These are phyloP conservation scores for Penicillium hesseltinei DNA, from an alignment of 2,329 filamentous ascomycete genomes.

Conservation along the genomic window DNA sequence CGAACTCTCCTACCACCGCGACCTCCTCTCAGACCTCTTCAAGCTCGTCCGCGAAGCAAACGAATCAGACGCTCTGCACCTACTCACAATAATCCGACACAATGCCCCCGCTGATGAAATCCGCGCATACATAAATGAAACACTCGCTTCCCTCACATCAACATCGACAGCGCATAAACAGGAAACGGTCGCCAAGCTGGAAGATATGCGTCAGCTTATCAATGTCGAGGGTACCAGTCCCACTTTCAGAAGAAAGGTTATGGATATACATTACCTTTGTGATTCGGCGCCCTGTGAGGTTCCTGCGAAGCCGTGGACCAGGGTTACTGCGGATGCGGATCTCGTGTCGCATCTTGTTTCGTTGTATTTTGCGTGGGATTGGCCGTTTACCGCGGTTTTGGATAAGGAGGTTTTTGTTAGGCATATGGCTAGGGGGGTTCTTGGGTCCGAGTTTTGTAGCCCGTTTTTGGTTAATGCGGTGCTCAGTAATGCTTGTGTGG, in stretches of 20 bases:
- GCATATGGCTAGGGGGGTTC: constrained; percentile 33
- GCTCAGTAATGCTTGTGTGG: constrained; percentile 57
- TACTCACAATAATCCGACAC: constrained; percentile 38
- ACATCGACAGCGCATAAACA: constrained; percentile 3
- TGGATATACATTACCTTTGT: constrained; percentile 43
- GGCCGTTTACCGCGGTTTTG: constrained; percentile 79
- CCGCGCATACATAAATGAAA: constrained; percentile 33
- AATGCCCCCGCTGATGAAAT: constrained; percentile 39
- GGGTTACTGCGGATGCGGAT: constrained; percentile 70
- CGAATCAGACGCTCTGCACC: constrained; percentile 25
- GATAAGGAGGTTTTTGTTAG: constrained; percentile 73
- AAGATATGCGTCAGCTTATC: constrained; percentile 30
- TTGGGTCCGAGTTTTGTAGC: constrained; percentile 71
- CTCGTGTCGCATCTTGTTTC: constrained; percentile 79
- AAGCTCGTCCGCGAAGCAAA: constrained; percentile 35
- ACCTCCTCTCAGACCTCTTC: constrained; percentile 40
- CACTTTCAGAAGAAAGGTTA: constrained; percentile 38
- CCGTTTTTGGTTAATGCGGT: constrained; percentile 88
- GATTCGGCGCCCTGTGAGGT: constrained; percentile 36
- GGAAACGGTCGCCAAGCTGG: constrained; percentile 26
- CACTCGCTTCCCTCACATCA: constrained; percentile 12
- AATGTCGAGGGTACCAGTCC: constrained; percentile 33
- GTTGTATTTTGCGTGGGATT: constrained; percentile 94
- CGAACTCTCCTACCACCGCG: constrained; percentile 41
- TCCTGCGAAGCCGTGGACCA: constrained; percentile 66